Conservation (phyloP, 2,329 filamentous ascomycete species). For the Pseudohalonectria lignicola region DNA sequence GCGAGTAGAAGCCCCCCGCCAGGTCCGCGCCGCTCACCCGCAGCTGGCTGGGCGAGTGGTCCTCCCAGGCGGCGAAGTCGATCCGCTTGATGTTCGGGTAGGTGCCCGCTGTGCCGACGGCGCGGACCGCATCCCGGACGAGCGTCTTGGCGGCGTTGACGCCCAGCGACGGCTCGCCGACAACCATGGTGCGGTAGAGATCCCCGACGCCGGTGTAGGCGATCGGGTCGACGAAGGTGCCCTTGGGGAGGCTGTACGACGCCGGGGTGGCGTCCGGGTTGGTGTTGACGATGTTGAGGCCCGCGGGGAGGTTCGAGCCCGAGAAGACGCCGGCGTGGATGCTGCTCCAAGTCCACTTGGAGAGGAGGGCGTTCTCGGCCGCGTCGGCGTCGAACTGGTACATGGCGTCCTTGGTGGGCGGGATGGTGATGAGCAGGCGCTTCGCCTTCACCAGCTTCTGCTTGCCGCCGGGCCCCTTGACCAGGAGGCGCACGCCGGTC, state of each 20-base stretch:
- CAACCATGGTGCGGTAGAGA: constrained; percentile 3
- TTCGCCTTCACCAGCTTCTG: constrained; percentile 16
- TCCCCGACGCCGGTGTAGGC: neutral
- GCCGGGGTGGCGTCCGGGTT: no score
- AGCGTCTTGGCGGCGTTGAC: constrained; percentile 1
- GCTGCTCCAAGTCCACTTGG: constrained; percentile 14
- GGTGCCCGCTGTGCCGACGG: neutral
- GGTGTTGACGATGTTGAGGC: neutral
- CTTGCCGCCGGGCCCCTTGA: constrained; percentile 10
- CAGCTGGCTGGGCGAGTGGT: constrained; percentile 12
- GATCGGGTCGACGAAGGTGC: constrained; percentile 1
- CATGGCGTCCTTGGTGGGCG: constrained; percentile 18
- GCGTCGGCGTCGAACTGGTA: constrained; percentile 18
- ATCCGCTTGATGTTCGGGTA: neutral
- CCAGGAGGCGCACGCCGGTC: constrained; percentile 11
- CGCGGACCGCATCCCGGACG: neutral
- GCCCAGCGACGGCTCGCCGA: neutral
- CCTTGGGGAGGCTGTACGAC: constrained; percentile 1
- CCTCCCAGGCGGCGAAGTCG: constrained; percentile 9
- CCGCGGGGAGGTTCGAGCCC: constrained; percentile 10
- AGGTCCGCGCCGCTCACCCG: constrained; percentile 13
- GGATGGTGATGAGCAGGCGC: constrained; percentile 20
- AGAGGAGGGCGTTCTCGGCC: constrained; percentile 14
- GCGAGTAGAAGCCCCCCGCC: constrained; percentile 15
- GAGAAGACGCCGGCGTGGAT: constrained; percentile 16